Evolutionary conservation across 352 stramenopile genomes (phyloP), one percentile per base, ranked within the genome.

Genomic region (Pythium scleroteichum): DNA sequence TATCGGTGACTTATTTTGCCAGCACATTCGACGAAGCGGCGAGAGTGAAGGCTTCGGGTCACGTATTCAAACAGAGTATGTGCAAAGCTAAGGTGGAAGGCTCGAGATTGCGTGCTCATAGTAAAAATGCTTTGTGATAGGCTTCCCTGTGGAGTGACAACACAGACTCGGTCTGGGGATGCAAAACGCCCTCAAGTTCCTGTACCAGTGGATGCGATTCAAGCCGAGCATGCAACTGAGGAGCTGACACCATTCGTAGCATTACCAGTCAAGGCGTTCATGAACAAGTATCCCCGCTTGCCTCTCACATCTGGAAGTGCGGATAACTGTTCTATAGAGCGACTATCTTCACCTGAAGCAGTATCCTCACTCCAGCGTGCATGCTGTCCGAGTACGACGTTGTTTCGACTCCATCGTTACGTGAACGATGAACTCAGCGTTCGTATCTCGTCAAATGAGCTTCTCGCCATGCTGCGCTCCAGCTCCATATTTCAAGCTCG

Each of bases 1-100:
- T 53, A 44, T 87, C 22, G 82, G 82, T 3, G 82, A 92, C 48
- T 40, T 92, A 2, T 87, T 79, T 52, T 84, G 73, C 4, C 82
- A 92, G 55, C 63, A 62, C 10, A 72, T 92, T 22, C 73, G 69
- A 41, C 51, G 53, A 17, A 71, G 63, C 29, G 67, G 47, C 20
- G 53, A 73, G 9, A 68, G 57, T 19, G 77, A 73, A 39, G 58
- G 63, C 8, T 86, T 88, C 38, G 52, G 70, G 16, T 60, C 69
- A 12, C 76, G 76, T 20, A 67, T 92, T 45, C 82, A 90, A 47
- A 42, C 66, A 2, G 70, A 81, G 82, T 92, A 79, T 62, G 82
- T 79, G 16, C 14, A 42, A 2, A 9, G 13, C 24, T 40, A 8
- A 14, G 9, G 32, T 44, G 48, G 10, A 26, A 27, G 29, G 29